These are phyloP conservation scores for Pseudoscleropodium purum DNA, from an alignment of 225 moss, liverwort and hornwort genomes.

Conservation along the genomic window DNA sequence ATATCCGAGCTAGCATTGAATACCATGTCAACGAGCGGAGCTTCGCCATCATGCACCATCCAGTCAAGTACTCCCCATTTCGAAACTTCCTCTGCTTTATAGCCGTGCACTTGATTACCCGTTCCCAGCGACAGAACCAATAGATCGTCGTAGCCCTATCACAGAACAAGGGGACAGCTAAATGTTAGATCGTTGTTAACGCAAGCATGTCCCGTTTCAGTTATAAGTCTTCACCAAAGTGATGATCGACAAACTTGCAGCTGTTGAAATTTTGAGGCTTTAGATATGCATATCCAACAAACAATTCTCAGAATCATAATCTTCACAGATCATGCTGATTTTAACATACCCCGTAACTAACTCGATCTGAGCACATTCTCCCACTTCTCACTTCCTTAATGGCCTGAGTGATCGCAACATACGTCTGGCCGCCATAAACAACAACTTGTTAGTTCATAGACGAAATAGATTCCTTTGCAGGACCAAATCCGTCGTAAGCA, in stretches of 20 bases:
- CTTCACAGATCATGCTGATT: background rate
- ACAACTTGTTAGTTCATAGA: background rate
- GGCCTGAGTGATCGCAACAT: conserved; percentile 56
- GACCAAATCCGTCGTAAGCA: background rate
- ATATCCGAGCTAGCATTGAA: conserved; percentile 50
- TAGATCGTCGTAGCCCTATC: conserved; percentile 45
- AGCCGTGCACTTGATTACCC: conserved; percentile 22
- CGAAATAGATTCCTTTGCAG: background rate
- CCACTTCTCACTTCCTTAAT: conserved; percentile 40
- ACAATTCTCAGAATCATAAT: background rate
- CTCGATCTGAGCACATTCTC: conserved; percentile 30
- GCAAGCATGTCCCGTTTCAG: background rate
- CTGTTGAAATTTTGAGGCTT: background rate
- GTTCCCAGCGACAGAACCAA: conserved; percentile 53
- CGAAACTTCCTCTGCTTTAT: conserved; percentile 27
- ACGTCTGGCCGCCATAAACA: conserved; percentile 17
- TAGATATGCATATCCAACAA: background rate
- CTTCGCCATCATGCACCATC: conserved; percentile 43
- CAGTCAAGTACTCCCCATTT: conserved; percentile 47
- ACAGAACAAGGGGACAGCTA: background rate
- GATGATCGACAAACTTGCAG: background rate
- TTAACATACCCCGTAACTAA: conserved; percentile 19
- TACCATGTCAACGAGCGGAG: conserved; percentile 52
- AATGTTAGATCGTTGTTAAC: background rate
- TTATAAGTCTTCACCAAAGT: background rate